Evolutionary conservation across 2,329 filamentous ascomycete genomes (phyloP), one percentile per base, ranked within the genome.

Genomic region (Penicillium sp.): DNA sequence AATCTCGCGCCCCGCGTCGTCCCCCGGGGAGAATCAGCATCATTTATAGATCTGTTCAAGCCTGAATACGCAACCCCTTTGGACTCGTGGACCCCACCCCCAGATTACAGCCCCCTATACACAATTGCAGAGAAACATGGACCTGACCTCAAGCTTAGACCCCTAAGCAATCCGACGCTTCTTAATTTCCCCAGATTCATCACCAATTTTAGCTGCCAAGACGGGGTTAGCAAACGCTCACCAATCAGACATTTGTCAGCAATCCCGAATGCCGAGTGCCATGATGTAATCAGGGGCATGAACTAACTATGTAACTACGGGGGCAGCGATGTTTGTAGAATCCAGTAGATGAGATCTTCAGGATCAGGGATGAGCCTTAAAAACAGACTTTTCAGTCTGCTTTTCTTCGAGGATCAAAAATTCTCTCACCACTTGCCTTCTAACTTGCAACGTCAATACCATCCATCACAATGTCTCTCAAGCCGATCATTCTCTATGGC

Each of bases 401-500:
- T 23, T 13, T 23, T 13, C 10, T 13, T 6, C 10, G 10, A 29
- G 4, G 6, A n/a, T 27, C 44, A 31, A 23, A 33, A 9, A 29
- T 8, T 27, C 27, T 49, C 27, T 33, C 16, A 16, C 16, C 46
- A 29, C 14, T 23, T 49, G 19, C 5, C 39, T 23, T 23, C 5
- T 9, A 23, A 8, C 10, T 23, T 23, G 35, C 35, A 37, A 37
- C 14, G 16, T 39, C 35, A 39, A 25, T n/a, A 33, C 44, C 10
- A 35, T 43, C 27, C 16, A 54, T 44, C 9, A 55, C 11, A 50
- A 66, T 66, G 63, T 62, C 65, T 56, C 62, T 64, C 54, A 61
- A 60, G 43, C 55, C 60, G 33, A 60, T 66, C 55, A 61, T 50
- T 37, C 46, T 67, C 35, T 70, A 67, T 39, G 66, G 63, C 35